Evolutionary conservation across 805 yeast species (phyloP), one percentile per base, ranked within the genome.

Genomic region (Metschnikowia borealis): DNA sequence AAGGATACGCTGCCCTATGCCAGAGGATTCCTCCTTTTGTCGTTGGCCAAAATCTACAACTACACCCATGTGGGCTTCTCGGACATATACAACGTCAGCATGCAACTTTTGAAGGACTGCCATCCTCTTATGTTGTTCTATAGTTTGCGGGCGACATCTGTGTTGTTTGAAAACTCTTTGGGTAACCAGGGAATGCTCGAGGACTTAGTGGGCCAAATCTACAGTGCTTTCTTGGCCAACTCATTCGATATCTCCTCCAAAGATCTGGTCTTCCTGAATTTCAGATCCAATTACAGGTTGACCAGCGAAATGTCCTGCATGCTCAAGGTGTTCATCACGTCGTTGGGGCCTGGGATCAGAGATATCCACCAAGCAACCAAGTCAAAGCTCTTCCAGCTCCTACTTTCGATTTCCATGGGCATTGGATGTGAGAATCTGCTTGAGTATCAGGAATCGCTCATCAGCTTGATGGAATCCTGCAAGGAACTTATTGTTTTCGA

Each of bases 61-160:
- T 44, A 58, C 40, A 61, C 68, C 3, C 65, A 62, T n/a, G 20
- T 51, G 17, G 72, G 71, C 1, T 69, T 67, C 44, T 56, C 48
- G 31, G 71, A 78, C 3, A 77, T 85, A 3, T 71, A 77, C 50
- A 82, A 82, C 34, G 81, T 89, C 4, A 61, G 83, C 2, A 65
- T 77, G 36, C 83, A 87, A 14, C 71, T 92, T 29, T 64, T 84
- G 3, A 69, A 69, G 18, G 98, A 92, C 65, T 91, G 96, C 0
- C 92, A 91, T 62, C 96, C 97, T 0, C 70, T 81, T 1, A 90
- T 94, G 15, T 91, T 88, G 62, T 77, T 80, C 48, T 85, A 90
- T 76, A 75, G 92, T 0, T 63, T 90, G 57, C 78, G 78, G 43
- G 79, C 94, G 0, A 62, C 86, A 39, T 66, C 79, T 2, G 67